A percentile compares a stretch with the other conserved stretches of the same genome.
Conservation (phyloP, 148 eudicot genomes). For the Rhododendron henanense region DNA sequence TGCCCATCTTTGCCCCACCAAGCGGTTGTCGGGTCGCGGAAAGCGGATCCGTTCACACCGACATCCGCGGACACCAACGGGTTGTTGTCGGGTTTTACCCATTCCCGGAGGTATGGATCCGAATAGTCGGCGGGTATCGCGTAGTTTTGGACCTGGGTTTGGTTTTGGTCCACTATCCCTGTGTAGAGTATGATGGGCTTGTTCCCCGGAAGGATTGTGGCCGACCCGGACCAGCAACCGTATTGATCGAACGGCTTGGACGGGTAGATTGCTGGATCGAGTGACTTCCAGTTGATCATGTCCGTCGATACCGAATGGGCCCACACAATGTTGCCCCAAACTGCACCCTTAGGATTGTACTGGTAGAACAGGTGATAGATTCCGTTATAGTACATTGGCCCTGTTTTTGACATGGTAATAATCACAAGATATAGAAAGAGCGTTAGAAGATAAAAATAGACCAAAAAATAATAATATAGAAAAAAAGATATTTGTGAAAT, state of each 20-base stretch:
- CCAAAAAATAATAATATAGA: neutral
- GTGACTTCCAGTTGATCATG: slow-evolving; percentile 42
- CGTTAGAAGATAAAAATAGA: neutral
- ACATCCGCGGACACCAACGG: slow-evolving; percentile 44
- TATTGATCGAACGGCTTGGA: slow-evolving; percentile 48
- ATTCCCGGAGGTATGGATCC: slow-evolving; percentile 61
- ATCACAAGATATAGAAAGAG: neutral
- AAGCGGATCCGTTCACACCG: slow-evolving; percentile 39
- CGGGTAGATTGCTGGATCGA: slow-evolving; percentile 50
- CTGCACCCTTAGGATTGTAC: slow-evolving; percentile 53
- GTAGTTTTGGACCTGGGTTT: slow-evolving; percentile 63
- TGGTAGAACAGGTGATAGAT: slow-evolving; percentile 51
- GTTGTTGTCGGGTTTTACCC: slow-evolving; percentile 81
- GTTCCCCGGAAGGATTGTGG: slow-evolving; percentile 45
- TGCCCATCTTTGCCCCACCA: slow-evolving; percentile 33
- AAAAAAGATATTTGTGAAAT: neutral
- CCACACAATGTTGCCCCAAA: slow-evolving; percentile 83
- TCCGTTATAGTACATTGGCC: slow-evolving; percentile 65
- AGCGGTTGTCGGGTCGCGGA: slow-evolving; percentile 72
- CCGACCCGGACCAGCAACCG: slow-evolving; percentile 75
- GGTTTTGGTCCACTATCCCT: slow-evolving; percentile 31
- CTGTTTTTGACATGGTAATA: slow-evolving; percentile 22
- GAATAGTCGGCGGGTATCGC: slow-evolving; percentile 60
- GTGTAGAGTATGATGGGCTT: slow-evolving; percentile 65
- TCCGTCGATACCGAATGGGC: slow-evolving; percentile 64